These are phyloP conservation scores for Hypoxylon perforatum DNA, from an alignment of 495 filamentous ascomycete species.

Conservation along the genomic window DNA sequence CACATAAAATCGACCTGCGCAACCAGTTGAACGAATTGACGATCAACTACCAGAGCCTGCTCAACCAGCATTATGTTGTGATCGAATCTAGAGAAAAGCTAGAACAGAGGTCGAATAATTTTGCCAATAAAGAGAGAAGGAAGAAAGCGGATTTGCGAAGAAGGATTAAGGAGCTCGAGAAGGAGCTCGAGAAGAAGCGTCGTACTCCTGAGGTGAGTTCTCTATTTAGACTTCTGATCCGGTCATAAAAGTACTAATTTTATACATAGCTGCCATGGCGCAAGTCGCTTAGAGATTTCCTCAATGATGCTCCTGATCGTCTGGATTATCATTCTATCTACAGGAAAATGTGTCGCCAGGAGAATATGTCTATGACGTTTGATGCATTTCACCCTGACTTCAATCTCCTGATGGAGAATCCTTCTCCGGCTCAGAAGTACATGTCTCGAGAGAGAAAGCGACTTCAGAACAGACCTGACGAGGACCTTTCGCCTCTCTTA, in stretches of 20 bases:
- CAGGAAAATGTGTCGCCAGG: slow-evolving; percentile 42
- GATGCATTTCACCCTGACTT: slow-evolving; percentile 45
- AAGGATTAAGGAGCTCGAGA: not conserved
- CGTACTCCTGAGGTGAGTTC: not conserved
- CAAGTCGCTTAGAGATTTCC: slow-evolving; percentile 8
- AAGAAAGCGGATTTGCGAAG: not conserved
- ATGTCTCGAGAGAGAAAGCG: too few relatives aligned
- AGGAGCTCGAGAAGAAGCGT: not conserved
- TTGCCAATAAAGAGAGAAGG: not conserved
- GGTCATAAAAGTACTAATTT: not conserved
- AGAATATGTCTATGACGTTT: slow-evolving; percentile 48
- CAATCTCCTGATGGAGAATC: not conserved
- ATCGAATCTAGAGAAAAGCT: too few relatives aligned
- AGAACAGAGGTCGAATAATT: too few relatives aligned
- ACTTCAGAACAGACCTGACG: not conserved
- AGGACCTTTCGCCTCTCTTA: not conserved
- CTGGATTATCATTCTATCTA: slow-evolving; percentile 13
- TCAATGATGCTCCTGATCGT: not conserved
- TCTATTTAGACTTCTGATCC: not conserved
- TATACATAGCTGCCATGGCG: slow-evolving; percentile 32
- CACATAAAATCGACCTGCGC: too few relatives aligned
- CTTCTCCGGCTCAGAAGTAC: too few relatives aligned
- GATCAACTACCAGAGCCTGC: too few relatives aligned
- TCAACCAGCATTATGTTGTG: too few relatives aligned
- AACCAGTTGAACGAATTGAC: too few relatives aligned